Base-by-base conservation (phyloP, 352 stramenopile genomes). In the Phytophthora hybrid region DNA sequence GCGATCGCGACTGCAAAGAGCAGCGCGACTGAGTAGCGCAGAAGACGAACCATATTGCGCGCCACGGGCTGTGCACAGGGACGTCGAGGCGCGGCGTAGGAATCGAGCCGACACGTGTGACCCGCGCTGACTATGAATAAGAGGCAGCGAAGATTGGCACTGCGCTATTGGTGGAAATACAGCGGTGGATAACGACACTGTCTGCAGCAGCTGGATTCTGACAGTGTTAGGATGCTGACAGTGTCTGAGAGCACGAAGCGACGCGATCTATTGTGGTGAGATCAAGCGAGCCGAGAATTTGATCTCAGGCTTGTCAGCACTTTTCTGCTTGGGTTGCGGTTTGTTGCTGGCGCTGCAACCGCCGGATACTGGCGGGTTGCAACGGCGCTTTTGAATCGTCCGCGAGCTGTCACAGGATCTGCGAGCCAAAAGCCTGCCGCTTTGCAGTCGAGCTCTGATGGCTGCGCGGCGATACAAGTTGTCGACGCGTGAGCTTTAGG, bases 41-140 rank as follows among this genome's bases (percentile, higher is more conserved):
- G 26, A 13, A 61, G 4, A 55, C 23, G 53, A n/a, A 54, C 21
- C 71, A 77, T 73, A 4, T 3, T 21, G 16, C 9, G 32, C 19
- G 39, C 34, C 54, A 23, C 31, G 46, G 19, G 21, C 18, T 6
- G 3, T 21, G 14, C 11, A 11, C 18, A 53, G 19, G 23, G 34
- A 60, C 44, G 44, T 53, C 21, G 14, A 65, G 34, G 55, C 39
- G 67, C 54, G 23, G 66, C 59, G 61, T 14, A 62, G 23, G 19
- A 61, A 60, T 54, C 60, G 54, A 61, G 54, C 51, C 32, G 53
- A 41, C 61, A 61, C 66, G 61, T 54, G 54, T 44, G 31, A 65
- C 34, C 19, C 37, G 57, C 16, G 5, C 23, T 21, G 53, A 41
- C 16, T 19, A 23, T n/a, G 5, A 10, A 44, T 4, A 56, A 65